A percentile compares a stretch with the other conserved stretches of the same genome.
Conservation (phyloP, 2,329 filamentous ascomycete genomes). For the Diaporthe sp. region DNA sequence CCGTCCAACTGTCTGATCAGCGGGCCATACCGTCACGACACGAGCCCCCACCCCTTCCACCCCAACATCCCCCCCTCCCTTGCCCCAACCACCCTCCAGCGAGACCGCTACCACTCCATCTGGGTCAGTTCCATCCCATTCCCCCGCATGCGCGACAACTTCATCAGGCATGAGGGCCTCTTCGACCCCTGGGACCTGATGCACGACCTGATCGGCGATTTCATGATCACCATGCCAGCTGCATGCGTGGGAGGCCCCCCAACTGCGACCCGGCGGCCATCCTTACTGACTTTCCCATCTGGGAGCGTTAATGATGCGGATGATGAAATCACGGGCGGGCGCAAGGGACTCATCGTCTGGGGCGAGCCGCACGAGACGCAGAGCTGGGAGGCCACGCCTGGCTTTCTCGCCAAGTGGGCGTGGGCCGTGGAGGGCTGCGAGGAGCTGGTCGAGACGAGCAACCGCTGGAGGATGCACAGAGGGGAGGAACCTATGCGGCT, state of each 20-base stretch:
- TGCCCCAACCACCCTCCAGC: not conserved
- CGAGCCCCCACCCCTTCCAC: not conserved
- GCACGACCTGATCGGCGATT: not conserved
- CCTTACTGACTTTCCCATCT: not conserved
- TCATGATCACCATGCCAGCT: not conserved
- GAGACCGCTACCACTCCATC: not conserved
- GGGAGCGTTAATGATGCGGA: not conserved
- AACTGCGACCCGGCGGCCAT: not conserved
- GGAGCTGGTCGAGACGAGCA: not conserved
- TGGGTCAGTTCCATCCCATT: not conserved
- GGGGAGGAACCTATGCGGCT: not conserved
- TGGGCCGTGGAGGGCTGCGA: constrained; percentile 14
- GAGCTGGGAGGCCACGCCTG: not conserved
- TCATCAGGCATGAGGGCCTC: not conserved
- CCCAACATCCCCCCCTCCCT: not conserved
- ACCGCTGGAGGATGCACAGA: constrained; percentile 1
- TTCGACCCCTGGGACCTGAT: constrained; percentile 1
- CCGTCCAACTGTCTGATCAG: not conserved
- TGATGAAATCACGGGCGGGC: not conserved
- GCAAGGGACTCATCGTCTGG: constrained; percentile 1
- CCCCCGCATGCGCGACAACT: not conserved
- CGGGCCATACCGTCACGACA: not conserved
- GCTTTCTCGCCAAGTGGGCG: not conserved
- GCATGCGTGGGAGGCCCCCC: not conserved
- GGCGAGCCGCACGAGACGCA: not conserved